Evolutionary conservation across 768 basidiomycete genomes (phyloP), one percentile per base, ranked within the genome.

Genomic region (Mycena crocata): DNA sequence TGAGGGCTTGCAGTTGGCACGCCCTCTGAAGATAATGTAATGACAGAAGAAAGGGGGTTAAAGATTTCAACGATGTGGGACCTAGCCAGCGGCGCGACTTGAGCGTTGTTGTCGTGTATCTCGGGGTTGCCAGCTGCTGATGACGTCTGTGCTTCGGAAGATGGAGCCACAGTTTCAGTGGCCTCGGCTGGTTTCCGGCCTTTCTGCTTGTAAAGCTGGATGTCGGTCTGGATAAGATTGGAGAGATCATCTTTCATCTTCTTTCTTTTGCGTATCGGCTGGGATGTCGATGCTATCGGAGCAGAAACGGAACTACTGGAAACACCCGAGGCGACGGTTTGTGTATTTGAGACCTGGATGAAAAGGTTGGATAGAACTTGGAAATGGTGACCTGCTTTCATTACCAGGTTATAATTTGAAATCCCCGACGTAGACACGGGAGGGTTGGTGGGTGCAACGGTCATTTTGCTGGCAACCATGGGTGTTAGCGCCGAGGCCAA

Each of bases 241-340:
- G 72, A 59, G 14, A 78, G 54, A 55, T 79, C 75, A 8, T 72
- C 71, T 65, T 75, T 77, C 52, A 71, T 71, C 64, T 77, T 79
- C 66, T 75, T 80, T 57, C 56, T 72, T 66, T 52, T 61, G 1
- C 42, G 35, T 63, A 58, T 62, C 45, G 62, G 57, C 21, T 67
- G 60, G 50, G 45, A 32, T 13, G 40, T n/a, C 30, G 55, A 37
- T 15, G 49, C 24, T 19, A 26, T 19, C 19, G 48, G 56, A 23
- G 17, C 37, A 56, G 62, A 31, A 3, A 48, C 54, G 32, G 42
- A 64, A 40, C 40, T 32, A 48, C 48, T 31, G 42, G 12, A 32
- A 28, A 49, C 68, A 21, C 57, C 57, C 55, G 34, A 3, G 58
- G 42, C 2, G 35, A 52, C 31, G 19, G 62, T 17, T 39, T 39